Base-by-base conservation (phyloP, 352 stramenopile genomes). In the Phytophthora pseudosyringae region DNA sequence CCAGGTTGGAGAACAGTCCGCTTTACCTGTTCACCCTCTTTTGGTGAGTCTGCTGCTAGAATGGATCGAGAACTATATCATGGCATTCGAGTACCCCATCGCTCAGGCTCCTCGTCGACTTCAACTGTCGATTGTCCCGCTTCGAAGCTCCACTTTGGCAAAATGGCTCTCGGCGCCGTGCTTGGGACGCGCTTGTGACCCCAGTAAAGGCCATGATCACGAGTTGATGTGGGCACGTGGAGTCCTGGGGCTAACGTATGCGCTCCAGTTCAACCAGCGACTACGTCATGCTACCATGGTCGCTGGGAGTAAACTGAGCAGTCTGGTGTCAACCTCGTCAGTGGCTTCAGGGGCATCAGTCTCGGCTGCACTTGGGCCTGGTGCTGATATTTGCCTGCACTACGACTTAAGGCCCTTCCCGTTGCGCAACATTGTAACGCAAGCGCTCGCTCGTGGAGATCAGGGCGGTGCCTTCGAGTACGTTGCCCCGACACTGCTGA, bases 41-140 rank as follows among this genome's bases (percentile, higher is more conserved):
- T 48, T 90, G 5, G 41, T 86, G 18, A 87, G 69, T 40, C 35
- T 91, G 1, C 46, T 89, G 31, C 49, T 89, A 0, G 83, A 91
- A 66, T 91, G 73, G 75, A 81, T 91, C 51, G 83, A 91, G 54
- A 91, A 91, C 44, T 91, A 91, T 54, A 31, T 90, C 11, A 78
- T 91, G 71, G 78, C 83, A 8, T 91, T 91, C 31, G 83, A 91
- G 52, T 91, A 91, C 33, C 80, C 83, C 12, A 78, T 91, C 16
- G 41, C 76, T 0, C 76, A 90, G 54, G 66, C 71, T 13, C 80
- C 83, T 32, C 57, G 77, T 35, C 71, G 62, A 12, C 71, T 90
- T 0, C 80, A 91, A 38, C 62, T 91, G 6, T 81, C 80, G 2
- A 86, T 91, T 51, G 59, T 87, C n/a, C 80, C 83, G n/a, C 45